Conservation (phyloP, 1,284 basidiomycete species). For the Cystobasidiaceae sp. region DNA sequence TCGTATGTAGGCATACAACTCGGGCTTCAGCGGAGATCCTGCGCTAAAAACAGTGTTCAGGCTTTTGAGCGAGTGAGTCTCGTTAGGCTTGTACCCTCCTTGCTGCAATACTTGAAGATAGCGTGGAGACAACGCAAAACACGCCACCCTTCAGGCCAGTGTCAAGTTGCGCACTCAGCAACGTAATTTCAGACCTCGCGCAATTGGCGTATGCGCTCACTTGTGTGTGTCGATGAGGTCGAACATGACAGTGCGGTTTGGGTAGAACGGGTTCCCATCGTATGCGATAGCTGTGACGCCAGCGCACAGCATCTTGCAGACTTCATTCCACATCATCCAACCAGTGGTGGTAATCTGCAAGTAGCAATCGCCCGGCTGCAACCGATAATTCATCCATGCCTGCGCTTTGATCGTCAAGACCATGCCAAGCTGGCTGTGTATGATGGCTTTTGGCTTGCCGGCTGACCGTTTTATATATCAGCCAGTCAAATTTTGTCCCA, state of each 20-base stretch:
- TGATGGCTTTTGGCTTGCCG: conserved; percentile 54
- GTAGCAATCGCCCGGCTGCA: conserved; percentile 43
- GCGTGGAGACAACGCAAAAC: conserved; percentile 60
- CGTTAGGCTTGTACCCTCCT: conserved; percentile 52
- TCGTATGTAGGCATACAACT: conserved; percentile 69
- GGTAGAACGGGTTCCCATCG: conserved; percentile 74
- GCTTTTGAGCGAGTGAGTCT: conserved; percentile 59
- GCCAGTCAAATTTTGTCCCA: not conserved
- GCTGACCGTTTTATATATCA: conserved; percentile 1
- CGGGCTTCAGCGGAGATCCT: conserved; percentile 70
- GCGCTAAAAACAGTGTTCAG: conserved; percentile 77
- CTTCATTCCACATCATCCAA: conserved; percentile 61
- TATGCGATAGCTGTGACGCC: conserved; percentile 72
- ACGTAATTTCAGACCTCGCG: not conserved
- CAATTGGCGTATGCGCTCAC: not conserved
- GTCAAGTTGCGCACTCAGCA: not conserved
- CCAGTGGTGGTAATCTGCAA: conserved; percentile 21
- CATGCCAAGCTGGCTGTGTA: conserved; percentile 82
- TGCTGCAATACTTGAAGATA: conserved; percentile 33
- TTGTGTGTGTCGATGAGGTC: conserved; percentile 60
- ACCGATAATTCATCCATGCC: conserved; percentile 67
- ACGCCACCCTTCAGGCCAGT: conserved; percentile 56
- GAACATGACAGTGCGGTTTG: conserved; percentile 63
- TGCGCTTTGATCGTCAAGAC: conserved; percentile 78
- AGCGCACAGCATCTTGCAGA: conserved; percentile 62